Conservation (phyloP, 257 asterid genomes). For the Primulina eburnea region DNA sequence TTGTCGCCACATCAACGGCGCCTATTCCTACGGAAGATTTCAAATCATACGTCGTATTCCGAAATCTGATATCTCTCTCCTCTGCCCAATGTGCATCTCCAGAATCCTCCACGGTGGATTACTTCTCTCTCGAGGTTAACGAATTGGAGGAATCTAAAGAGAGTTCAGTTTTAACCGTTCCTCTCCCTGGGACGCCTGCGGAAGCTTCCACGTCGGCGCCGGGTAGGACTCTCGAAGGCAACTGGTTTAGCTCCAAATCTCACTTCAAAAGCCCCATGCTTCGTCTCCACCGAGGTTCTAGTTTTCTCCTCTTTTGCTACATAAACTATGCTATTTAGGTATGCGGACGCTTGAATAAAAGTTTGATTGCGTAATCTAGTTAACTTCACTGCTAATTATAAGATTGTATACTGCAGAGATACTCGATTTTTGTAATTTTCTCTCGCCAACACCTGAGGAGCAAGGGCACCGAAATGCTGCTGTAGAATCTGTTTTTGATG, state of each 20-base stretch:
- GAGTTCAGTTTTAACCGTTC: conserved; percentile 18
- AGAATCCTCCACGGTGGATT: conserved; percentile 61
- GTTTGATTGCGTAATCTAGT: background rate
- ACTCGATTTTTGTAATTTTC: conserved; percentile 83
- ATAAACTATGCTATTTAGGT: background rate
- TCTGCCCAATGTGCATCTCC: conserved; percentile 36
- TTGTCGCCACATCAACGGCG: conserved; percentile 29
- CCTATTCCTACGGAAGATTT: conserved; percentile 28
- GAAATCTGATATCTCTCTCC: conserved; percentile 57
- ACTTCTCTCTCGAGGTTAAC: conserved; percentile 74
- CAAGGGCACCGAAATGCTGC: conserved; percentile 71
- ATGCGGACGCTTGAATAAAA: conserved; percentile 2
- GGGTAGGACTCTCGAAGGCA: conserved; percentile 65
- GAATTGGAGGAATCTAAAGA: conserved; percentile 28
- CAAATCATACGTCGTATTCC: conserved; percentile 61
- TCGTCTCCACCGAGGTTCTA: conserved; percentile 80
- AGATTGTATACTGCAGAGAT: conserved; percentile 58
- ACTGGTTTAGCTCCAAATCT: conserved; percentile 78
- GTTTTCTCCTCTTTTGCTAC: conserved; percentile 3
- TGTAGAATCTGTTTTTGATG: conserved; percentile 65
- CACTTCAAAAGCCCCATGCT: conserved; percentile 86
- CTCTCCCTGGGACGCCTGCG: conserved; percentile 21
- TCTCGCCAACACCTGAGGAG: conserved; percentile 90
- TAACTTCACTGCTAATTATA: conserved; percentile 28
- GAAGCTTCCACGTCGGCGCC: conserved; percentile 32